A percentile compares a stretch with the other conserved stretches of the same genome.
These are phyloP conservation scores for Babesia caballi DNA, from an alignment of 169 alveolate genomes.

Conservation along the genomic window DNA sequence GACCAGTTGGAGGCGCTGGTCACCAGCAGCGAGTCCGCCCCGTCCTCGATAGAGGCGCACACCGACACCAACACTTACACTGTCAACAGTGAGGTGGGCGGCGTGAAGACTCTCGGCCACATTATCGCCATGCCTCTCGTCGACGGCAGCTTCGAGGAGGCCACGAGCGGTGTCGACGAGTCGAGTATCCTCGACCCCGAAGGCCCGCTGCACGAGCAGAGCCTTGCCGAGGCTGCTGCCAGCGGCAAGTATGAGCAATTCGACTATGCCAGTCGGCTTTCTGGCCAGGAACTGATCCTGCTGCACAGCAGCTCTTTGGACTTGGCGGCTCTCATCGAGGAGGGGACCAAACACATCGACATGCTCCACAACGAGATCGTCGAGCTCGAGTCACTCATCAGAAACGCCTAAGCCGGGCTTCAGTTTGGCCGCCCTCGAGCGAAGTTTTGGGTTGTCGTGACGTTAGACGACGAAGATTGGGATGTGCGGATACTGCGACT, in stretches of 20 bases:
- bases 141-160: conserved; percentile 41
- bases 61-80: conserved; percentile 36
- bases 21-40: background rate
- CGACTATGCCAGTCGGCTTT: conserved; percentile 45
- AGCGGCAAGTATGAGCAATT: conserved; percentile 18
- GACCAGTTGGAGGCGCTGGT: conserved; percentile 34
- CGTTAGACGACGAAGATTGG: no score
- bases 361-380: conserved; percentile 38
- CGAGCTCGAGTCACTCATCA: conserved; percentile 9
- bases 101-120: conserved; percentile 27
- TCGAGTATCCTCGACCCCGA: background rate
- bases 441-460: no score
- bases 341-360: conserved; percentile 31
- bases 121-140: conserved; percentile 55
- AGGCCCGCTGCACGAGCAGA: background rate
- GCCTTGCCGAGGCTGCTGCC: conserved; percentile 4
- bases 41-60: background rate
- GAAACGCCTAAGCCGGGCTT: background rate
- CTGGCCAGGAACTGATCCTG: conserved; percentile 63
- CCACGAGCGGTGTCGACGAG: conserved; percentile 21
- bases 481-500: no score
- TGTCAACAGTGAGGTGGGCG: conserved; percentile 54
- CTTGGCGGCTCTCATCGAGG: conserved; percentile 64
- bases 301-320: conserved; percentile 59
- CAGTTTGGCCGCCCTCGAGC: no score